These are phyloP conservation scores for Gossypium gossypioides DNA, from an alignment of 441 rosid species.

Conservation along the genomic window DNA sequence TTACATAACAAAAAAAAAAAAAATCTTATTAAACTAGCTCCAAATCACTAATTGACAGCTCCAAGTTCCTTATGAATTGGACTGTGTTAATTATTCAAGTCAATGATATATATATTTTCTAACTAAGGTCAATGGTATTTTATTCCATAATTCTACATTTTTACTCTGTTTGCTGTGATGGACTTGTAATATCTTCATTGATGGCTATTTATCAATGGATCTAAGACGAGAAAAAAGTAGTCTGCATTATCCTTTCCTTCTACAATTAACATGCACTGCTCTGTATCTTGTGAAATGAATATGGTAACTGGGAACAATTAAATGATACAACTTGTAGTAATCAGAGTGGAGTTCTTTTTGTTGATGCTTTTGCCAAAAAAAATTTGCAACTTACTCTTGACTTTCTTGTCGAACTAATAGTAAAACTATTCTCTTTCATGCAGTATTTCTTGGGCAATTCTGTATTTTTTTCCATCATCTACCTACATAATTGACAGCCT, in stretches of 20 bases:
- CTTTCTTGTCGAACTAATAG: background rate
- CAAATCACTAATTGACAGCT: too few relatives aligned
- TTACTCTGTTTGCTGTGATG: background rate
- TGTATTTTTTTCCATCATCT: background rate
- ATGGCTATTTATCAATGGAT: background rate
- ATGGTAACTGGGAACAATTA: background rate
- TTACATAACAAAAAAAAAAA: too few relatives aligned
- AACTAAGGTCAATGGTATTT: too few relatives aligned
- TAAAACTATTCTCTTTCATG: background rate
- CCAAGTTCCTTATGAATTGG: too few relatives aligned
- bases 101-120: too few relatives aligned
- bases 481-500: background rate
- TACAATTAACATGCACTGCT: background rate
- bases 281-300: background rate
- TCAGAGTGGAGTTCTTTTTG: background rate
- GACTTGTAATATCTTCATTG: background rate
- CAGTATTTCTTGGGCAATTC: background rate
- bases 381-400: background rate
- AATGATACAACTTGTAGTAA: background rate
- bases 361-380: background rate
- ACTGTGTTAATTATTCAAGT: too few relatives aligned
- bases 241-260: background rate
- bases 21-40: too few relatives aligned
- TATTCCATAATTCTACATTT: too few relatives aligned
- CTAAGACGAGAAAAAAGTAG: background rate